Evolutionary conservation across 2,329 filamentous ascomycete species (phyloP).

Genomic region (Verticillium albo-atrum): DNA sequence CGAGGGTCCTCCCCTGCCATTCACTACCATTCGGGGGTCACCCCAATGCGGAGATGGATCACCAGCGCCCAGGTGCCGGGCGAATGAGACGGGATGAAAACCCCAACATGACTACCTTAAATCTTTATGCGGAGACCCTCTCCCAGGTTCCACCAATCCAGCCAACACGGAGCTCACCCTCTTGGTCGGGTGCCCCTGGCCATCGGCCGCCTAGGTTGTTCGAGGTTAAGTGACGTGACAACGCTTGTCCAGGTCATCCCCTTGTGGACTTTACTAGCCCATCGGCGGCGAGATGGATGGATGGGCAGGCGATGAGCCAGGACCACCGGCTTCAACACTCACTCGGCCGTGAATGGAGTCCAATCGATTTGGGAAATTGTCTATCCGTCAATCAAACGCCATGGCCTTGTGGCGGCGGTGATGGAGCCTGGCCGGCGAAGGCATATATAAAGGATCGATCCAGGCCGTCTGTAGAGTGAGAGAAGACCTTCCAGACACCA

Average conservation of each 20-base stretch:
- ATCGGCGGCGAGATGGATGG: not conserved
- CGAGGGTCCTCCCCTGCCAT: not conserved
- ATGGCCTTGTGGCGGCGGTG: not conserved
- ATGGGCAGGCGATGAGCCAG: not conserved
- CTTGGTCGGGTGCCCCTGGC: not conserved
- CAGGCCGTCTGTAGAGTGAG: not conserved
- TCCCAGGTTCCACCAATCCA: not conserved
- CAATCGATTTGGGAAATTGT: not conserved
- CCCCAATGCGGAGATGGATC: not conserved
- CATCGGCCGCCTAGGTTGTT: not conserved
- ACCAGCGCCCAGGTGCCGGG: not conserved
- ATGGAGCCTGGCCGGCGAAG: not conserved
- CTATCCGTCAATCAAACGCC: not conserved
- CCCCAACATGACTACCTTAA: not conserved
- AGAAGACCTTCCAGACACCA: not conserved
- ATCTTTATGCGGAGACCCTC: not conserved
- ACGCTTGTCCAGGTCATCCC: not conserved
- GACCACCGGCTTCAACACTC: not conserved
- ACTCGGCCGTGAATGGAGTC: not conserved
- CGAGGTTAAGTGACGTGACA: not conserved
- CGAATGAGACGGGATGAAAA: not conserved
- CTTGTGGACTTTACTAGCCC: not conserved
- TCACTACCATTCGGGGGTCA: not conserved
- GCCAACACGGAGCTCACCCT: not conserved
- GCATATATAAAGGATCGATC: not conserved